Evolutionary conservation across 2,329 filamentous ascomycete species (phyloP), one percentile per base, ranked within the genome.

Genomic region (Penicillium brevicompactum): DNA sequence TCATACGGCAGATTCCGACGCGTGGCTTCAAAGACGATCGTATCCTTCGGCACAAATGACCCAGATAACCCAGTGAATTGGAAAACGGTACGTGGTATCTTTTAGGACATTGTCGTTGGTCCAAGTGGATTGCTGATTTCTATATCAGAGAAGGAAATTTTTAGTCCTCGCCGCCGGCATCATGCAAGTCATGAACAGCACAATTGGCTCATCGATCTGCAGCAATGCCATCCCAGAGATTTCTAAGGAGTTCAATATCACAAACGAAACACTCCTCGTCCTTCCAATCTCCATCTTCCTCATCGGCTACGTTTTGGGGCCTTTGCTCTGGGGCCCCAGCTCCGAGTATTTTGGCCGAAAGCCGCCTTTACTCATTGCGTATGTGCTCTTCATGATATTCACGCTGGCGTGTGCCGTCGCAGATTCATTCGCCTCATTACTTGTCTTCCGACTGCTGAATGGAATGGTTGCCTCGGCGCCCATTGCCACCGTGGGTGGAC

Each of bases 291-390:
- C 75, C 2, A 61, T 75, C 16, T 77, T 75, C 52, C 63, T 77
- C 1, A 65, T 76, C 9, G 75, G 75, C 11, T 77, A 76, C 51
- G 70, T 74, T 41, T 47, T 79, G 24, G 78, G 76, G 0, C 78
- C 78, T 0, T 66, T 78, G 9, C 44, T 80, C 4, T 78, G 73
- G 51, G 76, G 74, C 0, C 78, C 78, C 0, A 63, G 78, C 11
- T 77, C 74, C 1, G 78, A 80, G 46, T 65, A 75, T 31, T 70
- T 72, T 52, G 78, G 78, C 0, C 72, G 78, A 10, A 73, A 70
- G 56, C 62, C 63, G 1, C 72, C 78, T 4, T 61, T 86, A 60
- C 70, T 86, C 0, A 71, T 69, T 2, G 79, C 83, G 0, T 86
- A 85, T 59, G n/a, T 70, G 11, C 60, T 72, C 1, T 79, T 75